phyloP scores from a whole-genome alignment of 208 protist genomes.

The Leishmania tarentolae region DNA sequence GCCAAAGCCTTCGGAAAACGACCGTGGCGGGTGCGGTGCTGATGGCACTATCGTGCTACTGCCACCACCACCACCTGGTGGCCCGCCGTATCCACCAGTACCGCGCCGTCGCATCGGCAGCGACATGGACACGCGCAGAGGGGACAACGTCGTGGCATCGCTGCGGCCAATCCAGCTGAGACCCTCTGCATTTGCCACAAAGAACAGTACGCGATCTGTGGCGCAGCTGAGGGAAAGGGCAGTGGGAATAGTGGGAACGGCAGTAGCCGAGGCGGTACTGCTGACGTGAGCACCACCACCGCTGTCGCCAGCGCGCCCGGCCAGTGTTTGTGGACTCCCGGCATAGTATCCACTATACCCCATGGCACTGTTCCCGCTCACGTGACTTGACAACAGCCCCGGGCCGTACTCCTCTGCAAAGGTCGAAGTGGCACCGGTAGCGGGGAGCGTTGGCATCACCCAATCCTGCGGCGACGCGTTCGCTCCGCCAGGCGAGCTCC shows the following conservation, averaged over 20 bases:
- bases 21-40: conserved; percentile 6
- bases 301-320: background rate
- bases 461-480: conserved; percentile 14
- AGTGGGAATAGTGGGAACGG: conserved; percentile 20
- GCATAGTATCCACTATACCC: background rate
- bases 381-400: background rate
- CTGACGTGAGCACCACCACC: background rate
- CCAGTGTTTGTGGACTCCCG: background rate
- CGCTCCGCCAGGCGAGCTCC: background rate
- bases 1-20: conserved; percentile 7
- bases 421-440: background rate
- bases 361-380: background rate
- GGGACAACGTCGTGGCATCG: conserved; percentile 20
- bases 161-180: conserved; percentile 37
- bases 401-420: conserved; percentile 9
- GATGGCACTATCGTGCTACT: conserved; percentile 9
- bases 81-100: background rate
- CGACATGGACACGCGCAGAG: conserved; percentile 21
- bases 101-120: conserved; percentile 5
- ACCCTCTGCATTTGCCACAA: conserved; percentile 26
- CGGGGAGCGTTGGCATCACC: background rate
- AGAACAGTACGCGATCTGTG: conserved; percentile 45
- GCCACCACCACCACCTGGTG: background rate
- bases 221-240: conserved; percentile 68
- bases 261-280: background rate